Conservation (phyloP, 2,329 filamentous ascomycete species). For the Amauroascus verrucosus region DNA sequence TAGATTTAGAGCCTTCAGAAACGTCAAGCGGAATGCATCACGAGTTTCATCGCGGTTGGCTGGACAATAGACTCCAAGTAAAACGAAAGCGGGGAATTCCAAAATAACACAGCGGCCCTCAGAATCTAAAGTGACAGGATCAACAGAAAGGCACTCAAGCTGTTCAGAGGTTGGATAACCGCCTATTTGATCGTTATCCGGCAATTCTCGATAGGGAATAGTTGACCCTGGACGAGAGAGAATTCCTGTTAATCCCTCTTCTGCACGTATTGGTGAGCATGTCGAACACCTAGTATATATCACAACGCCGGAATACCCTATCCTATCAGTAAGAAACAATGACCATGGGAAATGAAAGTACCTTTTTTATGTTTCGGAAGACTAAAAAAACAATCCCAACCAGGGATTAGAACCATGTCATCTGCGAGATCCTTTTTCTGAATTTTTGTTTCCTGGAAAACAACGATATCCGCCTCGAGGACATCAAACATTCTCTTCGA, state of each 20-base stretch:
- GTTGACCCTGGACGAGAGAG: constrained; percentile 63
- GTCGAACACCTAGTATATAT: constrained; percentile 85
- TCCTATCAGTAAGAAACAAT: background rate
- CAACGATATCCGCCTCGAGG: constrained; percentile 80
- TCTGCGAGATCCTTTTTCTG: constrained; percentile 83
- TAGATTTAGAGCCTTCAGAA: constrained; percentile 67
- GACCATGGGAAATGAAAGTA: constrained; percentile 25
- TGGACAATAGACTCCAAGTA: constrained; percentile 86
- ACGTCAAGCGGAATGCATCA: constrained; percentile 70
- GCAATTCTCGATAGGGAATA: constrained; percentile 63
- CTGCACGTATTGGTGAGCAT: constrained; percentile 77
- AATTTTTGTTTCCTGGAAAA: constrained; percentile 95
- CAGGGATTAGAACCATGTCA: constrained; percentile 89
- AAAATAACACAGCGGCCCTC: constrained; percentile 86
- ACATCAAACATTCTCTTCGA: constrained; percentile 81
- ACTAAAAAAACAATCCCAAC: constrained; percentile 96
- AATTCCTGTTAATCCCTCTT: constrained; percentile 84
- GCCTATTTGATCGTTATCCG: constrained; percentile 65
- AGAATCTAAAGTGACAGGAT: constrained; percentile 73
- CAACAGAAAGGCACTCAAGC: too few relatives aligned
- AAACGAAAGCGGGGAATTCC: constrained; percentile 88
- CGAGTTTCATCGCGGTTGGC: constrained; percentile 77
- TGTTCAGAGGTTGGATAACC: constrained; percentile 70
- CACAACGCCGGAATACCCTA: constrained; percentile 89
- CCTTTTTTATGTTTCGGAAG: constrained; percentile 90